These are phyloP conservation scores for Cryptococcus sp. DNA, from an alignment of 1,284 basidiomycete genomes.

Conservation along the genomic window DNA sequence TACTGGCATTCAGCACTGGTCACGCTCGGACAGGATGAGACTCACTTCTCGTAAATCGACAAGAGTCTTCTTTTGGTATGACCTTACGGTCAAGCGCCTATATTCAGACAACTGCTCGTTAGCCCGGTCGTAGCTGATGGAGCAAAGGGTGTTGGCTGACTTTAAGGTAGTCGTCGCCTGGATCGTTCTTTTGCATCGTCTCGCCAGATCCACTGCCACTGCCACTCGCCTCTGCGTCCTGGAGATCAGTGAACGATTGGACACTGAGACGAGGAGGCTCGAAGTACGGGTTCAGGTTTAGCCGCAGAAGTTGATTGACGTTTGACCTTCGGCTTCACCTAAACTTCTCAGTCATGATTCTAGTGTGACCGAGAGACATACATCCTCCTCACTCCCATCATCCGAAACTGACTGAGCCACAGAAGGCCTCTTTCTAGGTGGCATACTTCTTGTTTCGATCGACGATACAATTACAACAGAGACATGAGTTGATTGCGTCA, in stretches of 20 bases:
- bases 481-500: too few relatives aligned
- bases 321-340: background rate
- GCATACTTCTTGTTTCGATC: background rate
- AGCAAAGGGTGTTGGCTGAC: slow-evolving; percentile 1
- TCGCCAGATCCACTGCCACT: background rate
- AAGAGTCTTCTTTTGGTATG: slow-evolving; percentile 63
- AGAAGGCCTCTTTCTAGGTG: background rate
- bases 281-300: background rate
- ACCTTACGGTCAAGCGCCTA: slow-evolving; percentile 62
- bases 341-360: background rate
- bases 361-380: background rate
- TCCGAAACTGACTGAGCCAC: background rate
- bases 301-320: background rate
- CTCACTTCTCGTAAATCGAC: slow-evolving; percentile 68
- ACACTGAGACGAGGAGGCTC: background rate
- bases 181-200: slow-evolving; percentile 10
- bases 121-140: background rate
- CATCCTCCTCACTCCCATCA: background rate
- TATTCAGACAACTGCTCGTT: slow-evolving; percentile 40
- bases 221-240: background rate
- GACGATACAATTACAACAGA: too few relatives aligned
- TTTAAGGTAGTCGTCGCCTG: slow-evolving; percentile 13
- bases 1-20: slow-evolving; percentile 42
- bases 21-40: too few relatives aligned
- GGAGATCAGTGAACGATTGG: background rate